Percentiles rank a stretch among this genome's conserved stretches.
phyloP scores from a whole-genome alignment of 1,284 basidiomycete genomes.

The Cutaneotrichosporon curvatum region DNA sequence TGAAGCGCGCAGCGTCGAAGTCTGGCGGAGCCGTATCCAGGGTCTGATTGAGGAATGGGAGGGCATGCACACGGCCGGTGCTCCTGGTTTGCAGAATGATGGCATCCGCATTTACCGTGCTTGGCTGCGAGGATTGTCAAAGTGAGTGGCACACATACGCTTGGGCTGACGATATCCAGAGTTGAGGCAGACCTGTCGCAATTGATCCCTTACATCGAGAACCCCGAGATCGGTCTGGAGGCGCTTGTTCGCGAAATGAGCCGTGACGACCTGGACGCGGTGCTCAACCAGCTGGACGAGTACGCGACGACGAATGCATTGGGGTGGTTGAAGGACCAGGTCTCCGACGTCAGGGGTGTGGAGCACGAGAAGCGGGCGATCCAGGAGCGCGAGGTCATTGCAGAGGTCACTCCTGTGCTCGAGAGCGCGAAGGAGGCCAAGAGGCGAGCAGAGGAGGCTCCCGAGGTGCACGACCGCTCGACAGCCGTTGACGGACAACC shows the following conservation, averaged over 20 bases:
- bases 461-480: constrained; percentile 1
- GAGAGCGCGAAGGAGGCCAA: constrained; percentile 12
- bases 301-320: constrained; percentile 18
- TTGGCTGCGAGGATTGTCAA: constrained; percentile 20
- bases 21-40: constrained; percentile 11
- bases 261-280: constrained; percentile 23
- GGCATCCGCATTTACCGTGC: constrained; percentile 43
- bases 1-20: not conserved
- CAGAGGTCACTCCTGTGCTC: constrained; percentile 34
- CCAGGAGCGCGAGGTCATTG: constrained; percentile 21
- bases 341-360: constrained; percentile 21
- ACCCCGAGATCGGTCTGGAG: constrained; percentile 14
- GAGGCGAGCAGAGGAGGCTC: not conserved
- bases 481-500: not conserved
- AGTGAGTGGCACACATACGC: not conserved
- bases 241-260: constrained; percentile 22
- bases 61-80: constrained; percentile 3
- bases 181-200: constrained; percentile 22
- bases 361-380: constrained; percentile 23
- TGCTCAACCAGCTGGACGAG: constrained; percentile 23
- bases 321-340: constrained; percentile 17
- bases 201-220: constrained; percentile 29
- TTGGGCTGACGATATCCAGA: constrained; percentile 13
- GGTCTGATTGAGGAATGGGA: constrained; percentile 28
- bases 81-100: constrained; percentile 18